Evolutionary conservation across 2,329 filamentous ascomycete genomes (phyloP).

Genomic region (Alternaria metachromatica): DNA sequence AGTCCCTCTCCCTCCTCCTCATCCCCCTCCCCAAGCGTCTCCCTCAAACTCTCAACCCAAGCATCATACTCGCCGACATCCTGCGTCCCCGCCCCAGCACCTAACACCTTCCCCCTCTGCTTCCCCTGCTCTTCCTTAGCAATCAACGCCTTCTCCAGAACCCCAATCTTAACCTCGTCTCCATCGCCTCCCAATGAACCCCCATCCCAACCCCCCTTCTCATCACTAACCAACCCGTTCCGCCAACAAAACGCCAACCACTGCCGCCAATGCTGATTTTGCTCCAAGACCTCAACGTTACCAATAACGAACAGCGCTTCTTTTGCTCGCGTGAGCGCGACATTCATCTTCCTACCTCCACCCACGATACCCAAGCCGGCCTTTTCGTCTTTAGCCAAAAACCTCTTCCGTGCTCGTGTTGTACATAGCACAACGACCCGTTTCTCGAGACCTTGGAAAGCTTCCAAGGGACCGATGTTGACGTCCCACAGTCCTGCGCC

Average conservation of each 20-base stretch:
- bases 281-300: constrained; percentile 46
- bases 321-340: constrained; percentile 54
- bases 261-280: constrained; percentile 48
- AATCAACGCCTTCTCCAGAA: constrained; percentile 36
- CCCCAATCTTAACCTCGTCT: constrained; percentile 24
- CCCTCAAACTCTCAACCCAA: constrained; percentile 31
- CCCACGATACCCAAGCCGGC: constrained; percentile 47
- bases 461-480: constrained; percentile 56
- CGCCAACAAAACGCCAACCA: constrained; percentile 50
- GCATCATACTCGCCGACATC: constrained; percentile 22
- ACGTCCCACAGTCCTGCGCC: constrained; percentile 42
- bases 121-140: constrained; percentile 22
- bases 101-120: constrained; percentile 19
- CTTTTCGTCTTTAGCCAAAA: constrained; percentile 40
- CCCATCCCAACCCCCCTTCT: constrained; percentile 10
- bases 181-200: not conserved
- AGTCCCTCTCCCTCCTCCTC: constrained; percentile 19
- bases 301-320: constrained; percentile 53
- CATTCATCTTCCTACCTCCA: constrained; percentile 52
- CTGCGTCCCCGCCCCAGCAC: constrained; percentile 10
- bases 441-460: constrained; percentile 55
- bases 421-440: constrained; percentile 55
- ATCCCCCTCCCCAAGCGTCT: constrained; percentile 26
- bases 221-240: constrained; percentile 37
- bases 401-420: constrained; percentile 45